phyloP scores from a whole-genome alignment of 2,329 filamentous ascomycete genomes.

The Dryadomyces quercus-mongolicae region DNA sequence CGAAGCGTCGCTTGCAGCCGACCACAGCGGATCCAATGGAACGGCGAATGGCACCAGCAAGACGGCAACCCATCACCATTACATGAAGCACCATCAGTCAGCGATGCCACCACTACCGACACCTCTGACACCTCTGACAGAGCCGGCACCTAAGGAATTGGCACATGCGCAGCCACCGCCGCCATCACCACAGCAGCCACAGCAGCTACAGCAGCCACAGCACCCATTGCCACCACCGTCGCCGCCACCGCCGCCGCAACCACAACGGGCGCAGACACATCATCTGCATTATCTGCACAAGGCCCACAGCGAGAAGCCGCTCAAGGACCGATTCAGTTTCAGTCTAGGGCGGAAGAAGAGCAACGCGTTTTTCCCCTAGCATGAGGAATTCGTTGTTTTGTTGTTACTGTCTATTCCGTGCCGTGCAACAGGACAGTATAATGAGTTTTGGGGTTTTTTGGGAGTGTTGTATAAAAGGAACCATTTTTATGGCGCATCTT shows the following conservation, averaged over 20 bases:
- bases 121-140: no score
- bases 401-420: no score
- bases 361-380: conserved; percentile 28
- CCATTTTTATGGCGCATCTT: background rate
- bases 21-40: conserved; percentile 11
- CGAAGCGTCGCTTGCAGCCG: background rate
- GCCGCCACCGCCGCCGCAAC: background rate
- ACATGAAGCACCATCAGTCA: no score
- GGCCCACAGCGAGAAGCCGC: background rate
- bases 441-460: background rate
- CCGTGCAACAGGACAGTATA: background rate
- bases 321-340: conserved; percentile 50
- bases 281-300: background rate
- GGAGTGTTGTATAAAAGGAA: background rate
- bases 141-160: background rate
- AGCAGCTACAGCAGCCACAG: background rate
- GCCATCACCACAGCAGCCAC: background rate
- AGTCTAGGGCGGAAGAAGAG: conserved; percentile 62
- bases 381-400: background rate
- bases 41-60: conserved; percentile 15
- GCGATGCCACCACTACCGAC: background rate
- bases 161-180: background rate
- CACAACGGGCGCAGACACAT: background rate
- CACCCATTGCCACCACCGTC: background rate
- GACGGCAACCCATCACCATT: no score